Evolutionary conservation across 2,329 filamentous ascomycete species (phyloP), one percentile per base, ranked within the genome.

Genomic region (Alternaria rosae): DNA sequence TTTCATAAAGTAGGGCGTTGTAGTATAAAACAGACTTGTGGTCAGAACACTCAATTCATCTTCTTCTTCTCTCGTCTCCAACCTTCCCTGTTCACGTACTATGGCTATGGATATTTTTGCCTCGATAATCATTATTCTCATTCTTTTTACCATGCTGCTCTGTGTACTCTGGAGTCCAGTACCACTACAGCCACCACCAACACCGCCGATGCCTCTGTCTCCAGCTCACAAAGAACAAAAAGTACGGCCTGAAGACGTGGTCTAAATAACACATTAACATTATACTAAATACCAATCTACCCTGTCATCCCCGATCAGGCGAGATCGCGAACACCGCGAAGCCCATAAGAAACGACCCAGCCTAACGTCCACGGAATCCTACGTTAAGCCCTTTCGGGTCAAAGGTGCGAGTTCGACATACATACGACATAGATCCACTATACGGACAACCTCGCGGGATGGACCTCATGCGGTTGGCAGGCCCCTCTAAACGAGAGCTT

Each of bases 91-190:
- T 12, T 4, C 9, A 28, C 9, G 5, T 10, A 28, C 38, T 5
- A 5, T 20, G 11, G 9, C 1, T 17, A 42, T 42, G 41, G 41
- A 42, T 12, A 2, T 10, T 0, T 26, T 45, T 1, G n/a, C 7
- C 1, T 0, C 25, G 1, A 25, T 45, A 0, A 1, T 45, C 5
- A 3, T 25, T 1, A 2, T 45, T 6, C 2, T 45, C 0, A 1
- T 45, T 0, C 12, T 45, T 0, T n/a, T 45, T 11, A 45, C 43
- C 7, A 23, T 45, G 21, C 21, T 45, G n/a, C 43, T 45, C 4
- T 45, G 43, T 26, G 43, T 0, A 3, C 15, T 45, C 21, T 45
- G 43, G 43, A 11, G 21, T n/a, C 21, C 43, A 25, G 12, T 13
- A n/a, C 43, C 13, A 0, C 43, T 25, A 10, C 35, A 38, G 35